phyloP scores from a whole-genome alignment of 495 filamentous ascomycete species.

The Xylaria telfairii region DNA sequence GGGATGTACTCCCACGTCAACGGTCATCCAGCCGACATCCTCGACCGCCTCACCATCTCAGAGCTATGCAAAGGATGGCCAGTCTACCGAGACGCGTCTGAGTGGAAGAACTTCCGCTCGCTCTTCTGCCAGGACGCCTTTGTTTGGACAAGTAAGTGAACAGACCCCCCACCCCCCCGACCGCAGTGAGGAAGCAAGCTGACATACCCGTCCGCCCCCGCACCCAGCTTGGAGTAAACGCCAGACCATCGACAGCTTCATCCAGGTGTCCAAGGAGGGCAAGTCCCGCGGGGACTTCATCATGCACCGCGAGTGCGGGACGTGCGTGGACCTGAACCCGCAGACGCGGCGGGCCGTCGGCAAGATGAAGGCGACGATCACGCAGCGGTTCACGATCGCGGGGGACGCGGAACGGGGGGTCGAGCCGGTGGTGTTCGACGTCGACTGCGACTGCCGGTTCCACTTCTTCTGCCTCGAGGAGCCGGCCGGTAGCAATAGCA shows the following conservation, averaged over 20 bases:
- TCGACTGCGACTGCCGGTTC: constrained; percentile 68
- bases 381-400: constrained; percentile 62
- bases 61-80: constrained; percentile 74
- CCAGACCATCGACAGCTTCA: constrained; percentile 61
- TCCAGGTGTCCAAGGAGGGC: constrained; percentile 63
- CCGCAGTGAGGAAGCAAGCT: too few relatives aligned
- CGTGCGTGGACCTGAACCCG: constrained; percentile 59
- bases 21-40: constrained; percentile 52
- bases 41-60: constrained; percentile 61
- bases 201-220: background rate
- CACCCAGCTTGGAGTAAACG: constrained; percentile 61
- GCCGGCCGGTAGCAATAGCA: constrained; percentile 28
- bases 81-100: constrained; percentile 68
- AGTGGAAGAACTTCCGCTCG: constrained; percentile 69
- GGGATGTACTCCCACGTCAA: constrained; percentile 61
- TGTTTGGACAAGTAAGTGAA: constrained; percentile 62
- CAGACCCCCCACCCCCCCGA: background rate
- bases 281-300: constrained; percentile 69
- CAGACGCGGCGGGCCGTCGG: constrained; percentile 61
- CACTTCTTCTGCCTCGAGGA: constrained; percentile 65
- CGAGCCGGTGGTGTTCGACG: constrained; percentile 57
- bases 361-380: constrained; percentile 76
- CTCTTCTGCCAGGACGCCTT: constrained; percentile 64
- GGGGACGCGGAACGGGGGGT: constrained; percentile 38
- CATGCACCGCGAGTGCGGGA: constrained; percentile 70